Base-by-base conservation (phyloP, 108 stramenopile genomes). In the Skeletonema grethae region DNA sequence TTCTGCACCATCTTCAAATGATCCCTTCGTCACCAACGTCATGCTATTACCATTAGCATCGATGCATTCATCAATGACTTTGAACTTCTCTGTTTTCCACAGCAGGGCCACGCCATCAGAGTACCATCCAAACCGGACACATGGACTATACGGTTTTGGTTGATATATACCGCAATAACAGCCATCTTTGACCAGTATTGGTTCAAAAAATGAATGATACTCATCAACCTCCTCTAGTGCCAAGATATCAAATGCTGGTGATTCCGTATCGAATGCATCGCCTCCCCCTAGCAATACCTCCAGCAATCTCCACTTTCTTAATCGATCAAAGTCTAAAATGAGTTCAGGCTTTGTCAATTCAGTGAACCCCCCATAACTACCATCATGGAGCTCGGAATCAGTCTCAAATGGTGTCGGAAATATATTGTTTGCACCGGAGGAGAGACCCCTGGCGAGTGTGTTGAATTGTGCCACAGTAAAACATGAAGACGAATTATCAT, bases 51-150 rank as follows among this genome's bases (percentile, higher is more conserved):
- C 36, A n/a, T 12, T 13, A 34, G n/a, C 53, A 60, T 13, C 36
- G 28, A 3, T 16, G 30, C 56, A 34, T 22, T 60, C 16, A 25
- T 63, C 22, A 38, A 71, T 28, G 61, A 46, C 50, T 12, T 68
- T 30, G 67, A 86, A 83, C 11, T 46, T 69, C 6, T 58, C 13
- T n/a, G 13, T 38, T 7, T 79, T 74, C 77, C 74, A 86, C 16
- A 86, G 70, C 39, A 86, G 38, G 10, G 85, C 85, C 67, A 82
- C 82, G 12, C 85, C 85, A 73, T 86, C 85, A 1, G 82, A 83
- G 66, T 86, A 86, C 79, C 79, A 86, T 16, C 85, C 85, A 25
- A 80, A 62, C 11, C 39, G 28, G 13, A 83, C 61, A 38, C 85
- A 75, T 1, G 85, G 85, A 45, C 82, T 65, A 32, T 61, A 13